Conservation (phyloP, 768 basidiomycete genomes). For the Pulveroboletus sp. region DNA sequence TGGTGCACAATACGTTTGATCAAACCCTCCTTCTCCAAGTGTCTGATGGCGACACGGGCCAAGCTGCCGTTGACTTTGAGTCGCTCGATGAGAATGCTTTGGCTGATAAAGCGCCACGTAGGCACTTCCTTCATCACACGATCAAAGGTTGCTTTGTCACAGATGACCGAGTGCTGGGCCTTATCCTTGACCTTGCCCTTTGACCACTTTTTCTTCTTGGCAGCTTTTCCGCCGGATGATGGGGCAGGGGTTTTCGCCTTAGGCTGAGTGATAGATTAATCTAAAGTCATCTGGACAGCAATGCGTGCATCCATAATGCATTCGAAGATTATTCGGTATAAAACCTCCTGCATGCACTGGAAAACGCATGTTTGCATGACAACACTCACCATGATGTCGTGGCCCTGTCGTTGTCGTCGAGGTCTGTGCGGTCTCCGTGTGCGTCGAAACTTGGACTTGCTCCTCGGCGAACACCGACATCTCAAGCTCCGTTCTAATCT, state of each 20-base stretch:
- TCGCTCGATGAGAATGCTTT: constrained; percentile 97
- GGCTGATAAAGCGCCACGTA: constrained; percentile 98
- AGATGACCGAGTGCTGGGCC: constrained; percentile 92
- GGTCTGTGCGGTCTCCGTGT: constrained; percentile 16
- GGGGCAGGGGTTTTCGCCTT: constrained; percentile 71
- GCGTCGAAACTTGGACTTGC: background rate
- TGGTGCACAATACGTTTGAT: constrained; percentile 98
- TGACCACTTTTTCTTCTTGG: constrained; percentile 99
- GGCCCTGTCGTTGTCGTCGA: constrained; percentile 26
- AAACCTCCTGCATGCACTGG: background rate
- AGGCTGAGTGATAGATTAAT: constrained; percentile 46
- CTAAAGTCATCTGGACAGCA: constrained; percentile 17
- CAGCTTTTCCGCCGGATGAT: constrained; percentile 77
- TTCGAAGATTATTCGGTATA: constrained; percentile 1
- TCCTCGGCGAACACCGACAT: constrained; percentile 19
- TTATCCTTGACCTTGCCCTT: constrained; percentile 99
- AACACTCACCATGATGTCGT: constrained; percentile 29
- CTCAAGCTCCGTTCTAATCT: constrained; percentile 22
- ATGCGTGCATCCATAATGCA: constrained; percentile 22
- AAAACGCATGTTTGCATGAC: background rate
- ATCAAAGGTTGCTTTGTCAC: constrained; percentile 92
- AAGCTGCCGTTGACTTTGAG: constrained; percentile 95
- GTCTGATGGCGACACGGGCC: constrained; percentile 86
- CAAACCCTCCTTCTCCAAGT: constrained; percentile 89
- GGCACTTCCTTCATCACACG: constrained; percentile 98